These are phyloP conservation scores for Penicillium sclerotiorum DNA, from an alignment of 2,329 filamentous ascomycete species.

Conservation along the genomic window DNA sequence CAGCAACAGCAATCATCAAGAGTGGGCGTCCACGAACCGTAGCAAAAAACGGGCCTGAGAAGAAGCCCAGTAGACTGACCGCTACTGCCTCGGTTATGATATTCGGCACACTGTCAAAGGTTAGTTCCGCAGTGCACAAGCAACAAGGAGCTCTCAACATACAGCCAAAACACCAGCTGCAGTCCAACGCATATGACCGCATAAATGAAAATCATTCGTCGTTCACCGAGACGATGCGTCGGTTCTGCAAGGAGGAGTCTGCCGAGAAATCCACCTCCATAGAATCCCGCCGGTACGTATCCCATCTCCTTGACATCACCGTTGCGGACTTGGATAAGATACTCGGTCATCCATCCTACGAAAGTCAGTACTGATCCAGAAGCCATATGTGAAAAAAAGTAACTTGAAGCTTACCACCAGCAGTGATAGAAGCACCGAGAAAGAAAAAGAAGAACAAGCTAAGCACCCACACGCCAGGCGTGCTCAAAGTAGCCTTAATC, in stretches of 20 bases:
- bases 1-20: neutral
- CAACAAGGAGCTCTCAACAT: neutral
- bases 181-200: constrained; percentile 55
- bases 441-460: constrained; percentile 68
- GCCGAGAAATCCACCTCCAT: constrained; percentile 60
- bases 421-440: constrained; percentile 59
- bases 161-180: constrained; percentile 64
- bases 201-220: constrained; percentile 60
- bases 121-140: neutral
- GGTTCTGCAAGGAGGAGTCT: constrained; percentile 61
- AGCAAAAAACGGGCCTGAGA: constrained; percentile 61
- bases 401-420: constrained; percentile 42
- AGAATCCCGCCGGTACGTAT: constrained; percentile 64
- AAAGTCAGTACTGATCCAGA: neutral
- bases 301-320: constrained; percentile 61
- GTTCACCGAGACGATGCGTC: constrained; percentile 61
- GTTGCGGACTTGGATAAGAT: constrained; percentile 61
- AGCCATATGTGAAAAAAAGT: neutral
- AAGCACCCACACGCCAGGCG: constrained; percentile 55
- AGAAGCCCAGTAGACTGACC: constrained; percentile 59
- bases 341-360: constrained; percentile 63
- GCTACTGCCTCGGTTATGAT: constrained; percentile 56
- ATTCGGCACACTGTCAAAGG: constrained; percentile 40
- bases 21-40: constrained; percentile 42
- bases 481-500: constrained; percentile 27